Base-by-base conservation (phyloP, 306 rosid species). In the Amphicarpaea edgeworthii region DNA sequence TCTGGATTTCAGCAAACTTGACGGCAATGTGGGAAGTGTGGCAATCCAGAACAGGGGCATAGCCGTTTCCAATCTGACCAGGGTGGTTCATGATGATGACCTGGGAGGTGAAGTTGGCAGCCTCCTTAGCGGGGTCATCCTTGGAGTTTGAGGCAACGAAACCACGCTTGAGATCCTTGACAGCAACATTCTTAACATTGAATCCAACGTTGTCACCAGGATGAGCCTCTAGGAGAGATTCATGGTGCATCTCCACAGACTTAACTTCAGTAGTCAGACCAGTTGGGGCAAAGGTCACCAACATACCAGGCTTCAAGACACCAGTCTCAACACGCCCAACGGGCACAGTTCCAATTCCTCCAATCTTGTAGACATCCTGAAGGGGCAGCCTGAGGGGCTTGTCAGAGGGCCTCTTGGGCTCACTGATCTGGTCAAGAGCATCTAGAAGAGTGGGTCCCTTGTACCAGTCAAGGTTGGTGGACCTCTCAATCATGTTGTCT, bases 1-100 rank as follows among this genome's bases (percentile, higher is more conserved):
- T 60, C 67, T 30, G 0, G 3, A 60, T 21, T n/a, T 60, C 67
- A 1, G 43, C 42, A 8, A 60, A 60, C 67, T 60, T 60, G 45
- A 60, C 67, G n/a, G 67, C 67, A 32, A 60, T 60, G 67, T 60
- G 67, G 1, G 67, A 60, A 5, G 67, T 60, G 67, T 60, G 67
- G 3, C 43, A 60, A 3, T 60, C 43, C 6, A 60, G 67, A 7
- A 60, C 43, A 0, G 67, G 67, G 23, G 67, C 67, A 32, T 60
- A 60, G 7, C 67, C 67, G 1, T 60, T 60, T 60, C 67, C 67
- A 8, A 60, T 60, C 43, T 60, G 67, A n/a, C 67, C 67, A 7
- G 43, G 67, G 23, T 60, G 67, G 10, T 60, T 60, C 67, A 60
- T 60, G 42, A 60, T 60, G 43, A 60, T 60, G 7, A 60, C 67